A percentile compares a stretch with the other conserved stretches of the same genome.
Conservation (phyloP, 352 stramenopile genomes). For the Phytophthora multivora region DNA sequence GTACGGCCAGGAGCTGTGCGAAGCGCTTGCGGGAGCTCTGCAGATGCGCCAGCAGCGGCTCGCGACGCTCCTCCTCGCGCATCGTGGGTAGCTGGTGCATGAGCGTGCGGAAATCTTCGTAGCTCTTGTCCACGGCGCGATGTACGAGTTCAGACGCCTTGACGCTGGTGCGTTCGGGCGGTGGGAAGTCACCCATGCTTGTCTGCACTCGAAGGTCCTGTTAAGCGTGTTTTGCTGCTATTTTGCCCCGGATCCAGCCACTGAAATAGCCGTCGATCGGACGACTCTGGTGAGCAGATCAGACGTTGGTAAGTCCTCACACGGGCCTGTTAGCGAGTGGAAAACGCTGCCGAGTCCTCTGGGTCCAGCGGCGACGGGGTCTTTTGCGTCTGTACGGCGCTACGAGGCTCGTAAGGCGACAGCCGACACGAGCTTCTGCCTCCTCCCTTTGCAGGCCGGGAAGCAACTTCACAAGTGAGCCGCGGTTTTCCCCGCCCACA, state of each 20-base stretch:
- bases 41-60: conserved; percentile 70
- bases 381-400: conserved; percentile 10
- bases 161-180: conserved; percentile 57
- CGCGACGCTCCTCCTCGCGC: conserved; percentile 75
- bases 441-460: conserved; percentile 30
- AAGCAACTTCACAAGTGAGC: conserved; percentile 37
- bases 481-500: conserved; percentile 5
- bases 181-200: conserved; percentile 75
- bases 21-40: conserved; percentile 71
- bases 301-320: conserved; percentile 3
- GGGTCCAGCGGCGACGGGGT: background rate
- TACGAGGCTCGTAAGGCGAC: conserved; percentile 7
- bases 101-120: conserved; percentile 80
- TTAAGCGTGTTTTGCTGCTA: conserved; percentile 10
- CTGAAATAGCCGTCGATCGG: conserved; percentile 24
- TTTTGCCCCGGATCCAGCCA: conserved; percentile 23
- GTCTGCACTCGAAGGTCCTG: background rate
- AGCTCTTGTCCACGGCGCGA: conserved; percentile 81
- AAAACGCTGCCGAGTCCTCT: conserved; percentile 7
- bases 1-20: conserved; percentile 73
- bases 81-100: conserved; percentile 71
- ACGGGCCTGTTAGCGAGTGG: background rate
- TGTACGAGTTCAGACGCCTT: conserved; percentile 81
- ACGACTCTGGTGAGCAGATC: conserved; percentile 24
- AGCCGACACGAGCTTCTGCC: conserved; percentile 22